Base-by-base conservation (phyloP, 1,284 basidiomycete genomes). In the Trametes pubescens region DNA sequence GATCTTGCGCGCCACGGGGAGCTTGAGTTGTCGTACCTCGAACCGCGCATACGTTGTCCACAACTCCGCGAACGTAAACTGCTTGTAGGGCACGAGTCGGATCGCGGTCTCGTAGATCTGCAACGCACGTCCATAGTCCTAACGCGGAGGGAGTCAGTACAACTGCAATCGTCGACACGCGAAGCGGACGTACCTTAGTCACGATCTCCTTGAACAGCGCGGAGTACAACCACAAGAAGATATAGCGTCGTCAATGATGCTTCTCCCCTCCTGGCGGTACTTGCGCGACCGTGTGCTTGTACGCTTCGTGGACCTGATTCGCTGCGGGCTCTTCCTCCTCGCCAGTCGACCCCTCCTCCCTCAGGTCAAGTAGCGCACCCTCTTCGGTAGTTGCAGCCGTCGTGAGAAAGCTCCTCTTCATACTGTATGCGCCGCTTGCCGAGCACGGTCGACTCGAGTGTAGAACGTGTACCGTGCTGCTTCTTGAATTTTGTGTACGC, bases 401-500 rank as follows among this genome's bases (percentile, higher is more conserved):
- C 95, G 65, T 96, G 92, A 7, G 87, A 78, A 1, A 98, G 77
- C 77, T 98, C 96, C 70, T 98, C 96, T 76, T 98, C 97, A 76
- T 99, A 99, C 74, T 99, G 96, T 63, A 99, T 98, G 49, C 97
- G 86, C 26, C 98, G 88, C 78, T 99, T 99, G 52, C 96, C 96
- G 0, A 98, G 85, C 1, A 99, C 97, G 4, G 97, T 99, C 29
- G 91, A 87, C 76, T 99, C 97, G 24, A 99, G 89, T 0, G 94
- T 91, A 18, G 88, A 85, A n/a, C 94, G 89, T 35, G 93, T 91
- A 32, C 98, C 97, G 72, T 97, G 96, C 75, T 99, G 98, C 79
- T 99, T 99, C 81, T 99, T 98, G 70, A 99, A 99, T 74, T 94
- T 95, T 22, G 96, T 98, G 75, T 98, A 99, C 4, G 94, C 87